phyloP scores from a whole-genome alignment of 305 asterid genomes.

The Solanum hybrid region DNA sequence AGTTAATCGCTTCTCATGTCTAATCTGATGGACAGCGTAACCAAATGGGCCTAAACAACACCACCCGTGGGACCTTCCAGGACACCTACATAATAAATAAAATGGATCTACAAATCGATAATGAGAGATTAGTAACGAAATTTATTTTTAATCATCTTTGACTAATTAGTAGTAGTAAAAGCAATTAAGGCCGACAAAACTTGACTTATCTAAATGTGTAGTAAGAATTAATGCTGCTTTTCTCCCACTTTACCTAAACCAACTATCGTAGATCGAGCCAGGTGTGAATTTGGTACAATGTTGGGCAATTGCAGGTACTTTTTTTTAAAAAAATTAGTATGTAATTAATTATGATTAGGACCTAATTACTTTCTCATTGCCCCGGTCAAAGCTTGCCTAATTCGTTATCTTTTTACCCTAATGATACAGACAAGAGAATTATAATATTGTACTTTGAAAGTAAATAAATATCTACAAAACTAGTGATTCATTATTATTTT shows the following conservation, averaged over 20 bases:
- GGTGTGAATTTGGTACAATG: neutral
- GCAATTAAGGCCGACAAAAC: neutral
- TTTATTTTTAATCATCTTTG: neutral
- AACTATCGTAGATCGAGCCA: neutral
- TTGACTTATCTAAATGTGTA: neutral
- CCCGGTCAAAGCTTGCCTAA: slow-evolving; percentile 22
- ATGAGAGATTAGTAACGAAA: too few relatives aligned
- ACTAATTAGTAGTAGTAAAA: neutral
- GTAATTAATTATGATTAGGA: neutral
- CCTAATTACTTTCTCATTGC: neutral
- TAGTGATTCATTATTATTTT: neutral
- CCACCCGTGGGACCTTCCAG: neutral
- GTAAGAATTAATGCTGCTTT: neutral
- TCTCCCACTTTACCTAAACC: slow-evolving; percentile 2
- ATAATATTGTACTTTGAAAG: neutral
- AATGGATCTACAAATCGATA: neutral
- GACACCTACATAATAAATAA: neutral
- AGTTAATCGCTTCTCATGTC: neutral
- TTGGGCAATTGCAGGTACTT: neutral
- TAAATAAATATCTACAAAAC: neutral
- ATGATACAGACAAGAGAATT: neutral
- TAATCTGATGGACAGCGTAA: neutral
- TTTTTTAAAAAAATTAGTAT: neutral
- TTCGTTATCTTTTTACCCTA: slow-evolving; percentile 1
- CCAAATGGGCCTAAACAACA: neutral